phyloP scores from a whole-genome alignment of 805 yeast species.

The Schwanniomyces sp. region DNA sequence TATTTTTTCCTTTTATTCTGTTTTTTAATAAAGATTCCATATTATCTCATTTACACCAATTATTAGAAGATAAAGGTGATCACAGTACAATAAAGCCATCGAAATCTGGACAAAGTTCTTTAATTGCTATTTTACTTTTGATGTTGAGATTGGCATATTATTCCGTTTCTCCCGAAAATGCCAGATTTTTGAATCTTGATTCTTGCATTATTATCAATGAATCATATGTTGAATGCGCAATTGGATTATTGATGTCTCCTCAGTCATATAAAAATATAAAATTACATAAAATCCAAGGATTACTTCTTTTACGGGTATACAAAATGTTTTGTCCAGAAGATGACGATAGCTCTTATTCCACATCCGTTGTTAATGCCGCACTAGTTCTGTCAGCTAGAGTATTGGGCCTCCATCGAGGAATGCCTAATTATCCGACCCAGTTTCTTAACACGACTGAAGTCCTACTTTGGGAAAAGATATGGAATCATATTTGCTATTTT shows the following conservation, averaged over 20 bases:
- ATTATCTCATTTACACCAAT: neutral
- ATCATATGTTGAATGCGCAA: conserved; percentile 1
- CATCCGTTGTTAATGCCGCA: neutral
- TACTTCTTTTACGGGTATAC: conserved; percentile 4
- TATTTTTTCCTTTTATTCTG: neutral
- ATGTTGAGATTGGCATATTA: too few species aligned
- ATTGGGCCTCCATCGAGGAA: conserved; percentile 3
- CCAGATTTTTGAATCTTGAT: neutral
- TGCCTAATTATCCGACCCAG: neutral
- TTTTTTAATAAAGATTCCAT: conserved; percentile 1
- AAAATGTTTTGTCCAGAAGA: conserved; percentile 7
- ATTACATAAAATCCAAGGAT: conserved; percentile 3
- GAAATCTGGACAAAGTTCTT: neutral
- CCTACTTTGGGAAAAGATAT: conserved; percentile 5
- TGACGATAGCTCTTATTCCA: conserved; percentile 2
- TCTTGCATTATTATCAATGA: neutral
- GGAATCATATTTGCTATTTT: conserved; percentile 4
- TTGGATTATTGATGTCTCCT: neutral
- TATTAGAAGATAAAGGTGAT: neutral
- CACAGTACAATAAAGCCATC: neutral
- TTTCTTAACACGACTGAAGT: neutral
- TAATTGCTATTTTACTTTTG: neutral
- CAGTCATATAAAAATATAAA: neutral
- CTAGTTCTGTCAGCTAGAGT: conserved; percentile 4
- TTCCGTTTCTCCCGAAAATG: too few species aligned